Percentiles rank a stretch among this genome's conserved stretches.
Conservation (phyloP, 2,329 filamentous ascomycete species). For the Alternaria triticimaculans region DNA sequence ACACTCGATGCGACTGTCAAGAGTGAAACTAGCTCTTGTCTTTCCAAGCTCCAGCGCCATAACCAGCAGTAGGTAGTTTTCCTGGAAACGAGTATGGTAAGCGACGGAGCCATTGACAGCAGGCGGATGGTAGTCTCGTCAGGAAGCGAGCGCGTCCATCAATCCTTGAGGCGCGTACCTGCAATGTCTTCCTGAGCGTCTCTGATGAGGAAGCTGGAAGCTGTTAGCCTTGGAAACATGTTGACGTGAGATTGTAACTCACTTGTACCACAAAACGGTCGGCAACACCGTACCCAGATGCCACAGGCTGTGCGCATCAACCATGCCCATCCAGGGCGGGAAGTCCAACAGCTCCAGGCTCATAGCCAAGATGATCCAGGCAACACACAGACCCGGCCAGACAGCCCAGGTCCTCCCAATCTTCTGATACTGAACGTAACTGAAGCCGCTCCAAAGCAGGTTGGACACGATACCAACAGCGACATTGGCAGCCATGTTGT, state of each 20-base stretch:
- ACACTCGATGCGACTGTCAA: background rate
- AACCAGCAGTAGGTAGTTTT: constrained; percentile 20
- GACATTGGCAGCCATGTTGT: constrained; percentile 98
- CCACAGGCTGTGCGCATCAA: constrained; percentile 97
- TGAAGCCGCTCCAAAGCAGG: constrained; percentile 84
- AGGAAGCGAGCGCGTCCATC: constrained; percentile 38
- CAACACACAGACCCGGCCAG: constrained; percentile 89
- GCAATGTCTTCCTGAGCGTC: constrained; percentile 85
- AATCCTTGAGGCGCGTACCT: constrained; percentile 72
- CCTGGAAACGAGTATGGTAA: constrained; percentile 30
- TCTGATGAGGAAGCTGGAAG: constrained; percentile 77
- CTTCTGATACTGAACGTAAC: constrained; percentile 73
- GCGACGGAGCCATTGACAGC: constrained; percentile 14
- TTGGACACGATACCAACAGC: constrained; percentile 81
- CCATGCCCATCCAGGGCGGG: constrained; percentile 76
- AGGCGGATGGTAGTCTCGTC: constrained; percentile 4
- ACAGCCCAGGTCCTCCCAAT: constrained; percentile 79
- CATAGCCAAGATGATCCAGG: constrained; percentile 93
- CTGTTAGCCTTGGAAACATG: constrained; percentile 12
- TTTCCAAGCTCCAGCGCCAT: constrained; percentile 6
- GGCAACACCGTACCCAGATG: constrained; percentile 91
- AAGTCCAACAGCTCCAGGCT: constrained; percentile 96
- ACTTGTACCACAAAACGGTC: constrained; percentile 94
- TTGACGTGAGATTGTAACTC: constrained; percentile 53
- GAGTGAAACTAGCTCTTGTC: background rate